A percentile compares a stretch with the other conserved stretches of the same genome.
Evolutionary conservation across 805 yeast genomes (phyloP).

Genomic region (Barnettozyma botsteinii): DNA sequence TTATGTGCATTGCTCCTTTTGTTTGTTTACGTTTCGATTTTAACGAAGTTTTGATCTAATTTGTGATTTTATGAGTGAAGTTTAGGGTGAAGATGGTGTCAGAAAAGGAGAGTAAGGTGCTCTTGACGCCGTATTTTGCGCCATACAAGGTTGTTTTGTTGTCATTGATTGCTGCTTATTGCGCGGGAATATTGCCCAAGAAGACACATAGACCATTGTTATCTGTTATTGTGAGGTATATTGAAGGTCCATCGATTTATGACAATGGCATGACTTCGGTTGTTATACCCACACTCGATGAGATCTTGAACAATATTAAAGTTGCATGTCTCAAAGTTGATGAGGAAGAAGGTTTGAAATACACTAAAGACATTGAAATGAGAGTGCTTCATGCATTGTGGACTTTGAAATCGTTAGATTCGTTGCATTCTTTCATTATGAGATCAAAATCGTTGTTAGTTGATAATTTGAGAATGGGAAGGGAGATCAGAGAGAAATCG

Average conservation of each 20-base stretch:
- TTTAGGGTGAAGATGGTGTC: not conserved
- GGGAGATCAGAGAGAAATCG: constrained; percentile 17
- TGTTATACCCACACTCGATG: constrained; percentile 31
- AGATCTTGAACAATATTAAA: constrained; percentile 25
- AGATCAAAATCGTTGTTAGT: constrained; percentile 29
- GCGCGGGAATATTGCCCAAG: constrained; percentile 36
- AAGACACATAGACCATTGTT: constrained; percentile 34
- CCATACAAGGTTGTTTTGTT: constrained; percentile 51
- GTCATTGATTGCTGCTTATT: constrained; percentile 41
- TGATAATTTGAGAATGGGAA: constrained; percentile 31
- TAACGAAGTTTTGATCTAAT: too few species aligned
- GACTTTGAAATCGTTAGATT: constrained; percentile 44
- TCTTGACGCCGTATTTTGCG: constrained; percentile 38
- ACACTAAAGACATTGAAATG: constrained; percentile 27
- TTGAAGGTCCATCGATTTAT: constrained; percentile 30
- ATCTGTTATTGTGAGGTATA: constrained; percentile 37
- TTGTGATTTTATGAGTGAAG: too few species aligned
- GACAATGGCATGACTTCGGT: constrained; percentile 18
- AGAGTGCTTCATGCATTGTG: constrained; percentile 36
- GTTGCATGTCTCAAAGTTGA: constrained; percentile 19
- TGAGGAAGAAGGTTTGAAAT: constrained; percentile 15
- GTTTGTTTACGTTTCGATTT: not conserved
- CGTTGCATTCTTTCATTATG: constrained; percentile 35
- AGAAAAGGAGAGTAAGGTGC: constrained; percentile 8
- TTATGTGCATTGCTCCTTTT: not conserved